These are phyloP conservation scores for Neurospora sp. DNA, from an alignment of 495 filamentous ascomycete genomes.

Conservation along the genomic window DNA sequence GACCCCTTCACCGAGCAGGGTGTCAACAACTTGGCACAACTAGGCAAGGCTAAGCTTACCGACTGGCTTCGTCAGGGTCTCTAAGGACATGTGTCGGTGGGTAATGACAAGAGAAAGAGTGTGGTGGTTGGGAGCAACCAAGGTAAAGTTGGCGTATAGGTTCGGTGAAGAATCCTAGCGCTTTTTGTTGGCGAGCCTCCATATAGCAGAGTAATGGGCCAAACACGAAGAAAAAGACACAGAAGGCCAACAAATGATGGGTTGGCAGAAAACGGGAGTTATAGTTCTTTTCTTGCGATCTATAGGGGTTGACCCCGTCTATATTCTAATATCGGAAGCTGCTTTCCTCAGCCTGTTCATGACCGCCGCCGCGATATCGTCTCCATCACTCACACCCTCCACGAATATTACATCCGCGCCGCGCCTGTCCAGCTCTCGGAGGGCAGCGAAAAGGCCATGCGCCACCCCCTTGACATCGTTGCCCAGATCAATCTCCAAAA, in stretches of 20 bases:
- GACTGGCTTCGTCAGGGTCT: slow-evolving; percentile 81
- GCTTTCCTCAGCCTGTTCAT: slow-evolving; percentile 96
- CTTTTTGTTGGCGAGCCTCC: background rate
- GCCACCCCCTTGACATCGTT: slow-evolving; percentile 61
- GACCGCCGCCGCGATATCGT: slow-evolving; percentile 80
- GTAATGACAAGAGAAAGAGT: background rate
- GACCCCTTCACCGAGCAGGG: slow-evolving; percentile 89
- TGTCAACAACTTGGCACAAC: slow-evolving; percentile 87
- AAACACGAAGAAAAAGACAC: background rate
- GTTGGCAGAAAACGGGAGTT: slow-evolving; percentile 1
- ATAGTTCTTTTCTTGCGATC: slow-evolving; percentile 10
- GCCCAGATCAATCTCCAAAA: slow-evolving; percentile 58
- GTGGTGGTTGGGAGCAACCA: background rate
- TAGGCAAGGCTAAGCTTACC: slow-evolving; percentile 83
- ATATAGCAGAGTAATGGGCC: slow-evolving; percentile 1
- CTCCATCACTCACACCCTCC: slow-evolving; percentile 76
- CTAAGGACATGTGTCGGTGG: slow-evolving; percentile 18
- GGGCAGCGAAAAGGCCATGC: slow-evolving; percentile 72
- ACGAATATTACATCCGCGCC: slow-evolving; percentile 81
- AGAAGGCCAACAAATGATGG: background rate
- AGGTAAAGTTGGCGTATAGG: background rate
- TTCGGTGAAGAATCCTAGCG: background rate
- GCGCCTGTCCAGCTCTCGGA: slow-evolving; percentile 73
- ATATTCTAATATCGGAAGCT: slow-evolving; percentile 47
- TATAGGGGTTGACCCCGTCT: slow-evolving; percentile 12